Evolutionary conservation across 768 basidiomycete species (phyloP).

Genomic region (Plicaturopsis crispa): DNA sequence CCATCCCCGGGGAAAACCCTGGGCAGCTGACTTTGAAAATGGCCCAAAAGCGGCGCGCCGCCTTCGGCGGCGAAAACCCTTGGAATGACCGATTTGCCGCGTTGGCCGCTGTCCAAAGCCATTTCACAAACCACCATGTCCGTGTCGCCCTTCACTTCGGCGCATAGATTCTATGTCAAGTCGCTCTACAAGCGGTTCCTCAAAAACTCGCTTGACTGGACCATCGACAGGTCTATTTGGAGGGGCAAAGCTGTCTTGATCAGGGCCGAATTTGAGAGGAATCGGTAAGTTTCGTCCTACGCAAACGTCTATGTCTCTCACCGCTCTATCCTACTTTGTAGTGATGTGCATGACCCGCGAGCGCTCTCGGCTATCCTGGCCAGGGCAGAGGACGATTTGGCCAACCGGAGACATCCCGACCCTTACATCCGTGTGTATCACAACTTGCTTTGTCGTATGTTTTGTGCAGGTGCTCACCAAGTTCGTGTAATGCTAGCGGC

Average conservation of each 20-base stretch:
- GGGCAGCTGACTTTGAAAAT: no score
- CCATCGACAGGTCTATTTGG: slow-evolving; percentile 80
- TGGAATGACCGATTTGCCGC: no score
- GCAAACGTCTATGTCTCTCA: background rate
- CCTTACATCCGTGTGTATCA: slow-evolving; percentile 82
- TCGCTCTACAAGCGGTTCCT: slow-evolving; percentile 85
- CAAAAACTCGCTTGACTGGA: slow-evolving; percentile 88
- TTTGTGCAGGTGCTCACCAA: slow-evolving; percentile 2
- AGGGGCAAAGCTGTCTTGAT: slow-evolving; percentile 78
- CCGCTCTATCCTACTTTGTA: slow-evolving; percentile 21
- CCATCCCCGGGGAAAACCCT: no score
- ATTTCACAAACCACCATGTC: slow-evolving; percentile 41
- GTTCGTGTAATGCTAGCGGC: slow-evolving; percentile 46
- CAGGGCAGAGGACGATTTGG: slow-evolving; percentile 72
- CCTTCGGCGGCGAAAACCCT: no score
- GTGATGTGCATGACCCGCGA: slow-evolving; percentile 80
- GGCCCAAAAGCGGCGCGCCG: no score
- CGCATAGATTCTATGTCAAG: slow-evolving; percentile 81
- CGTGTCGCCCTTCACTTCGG: slow-evolving; percentile 56
- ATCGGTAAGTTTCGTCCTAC: slow-evolving; percentile 47
- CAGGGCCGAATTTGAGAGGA: slow-evolving; percentile 87
- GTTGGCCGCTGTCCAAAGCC: no score
- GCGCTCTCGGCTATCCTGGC: slow-evolving; percentile 70
- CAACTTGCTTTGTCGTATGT: background rate
- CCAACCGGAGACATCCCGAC: slow-evolving; percentile 72